A percentile compares a stretch with the other conserved stretches of the same genome.
Conservation (phyloP, 2,329 filamentous ascomycete species). For the Plenodomus tracheiphilus region DNA sequence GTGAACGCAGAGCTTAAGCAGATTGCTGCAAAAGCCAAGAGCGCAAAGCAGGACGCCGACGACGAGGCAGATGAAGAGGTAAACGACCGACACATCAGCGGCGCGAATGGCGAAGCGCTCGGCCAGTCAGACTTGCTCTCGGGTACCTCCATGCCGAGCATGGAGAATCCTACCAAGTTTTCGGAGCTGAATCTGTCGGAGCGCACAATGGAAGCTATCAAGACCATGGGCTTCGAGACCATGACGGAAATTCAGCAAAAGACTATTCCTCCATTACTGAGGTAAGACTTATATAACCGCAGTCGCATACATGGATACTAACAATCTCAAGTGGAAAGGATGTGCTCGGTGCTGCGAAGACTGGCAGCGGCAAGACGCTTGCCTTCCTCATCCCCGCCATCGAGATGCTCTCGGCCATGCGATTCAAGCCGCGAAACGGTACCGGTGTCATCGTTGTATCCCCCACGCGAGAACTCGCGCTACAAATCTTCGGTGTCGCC, state of each 20-base stretch:
- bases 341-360: conserved; percentile 94
- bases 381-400: conserved; percentile 93
- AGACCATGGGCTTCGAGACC: conserved; percentile 88
- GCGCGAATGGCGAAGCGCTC: conserved; percentile 33
- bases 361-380: conserved; percentile 92
- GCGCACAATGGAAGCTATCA: conserved; percentile 84
- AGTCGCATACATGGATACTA: neutral
- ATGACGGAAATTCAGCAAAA: conserved; percentile 95
- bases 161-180: conserved; percentile 71
- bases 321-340: conserved; percentile 65
- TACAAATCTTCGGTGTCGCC: conserved; percentile 96
- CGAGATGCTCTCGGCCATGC: conserved; percentile 86
- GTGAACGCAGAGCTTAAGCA: conserved; percentile 42
- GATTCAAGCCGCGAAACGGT: conserved; percentile 92
- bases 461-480: conserved; percentile 87
- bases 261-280: conserved; percentile 83
- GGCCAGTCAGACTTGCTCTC: conserved; percentile 54
- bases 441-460: conserved; percentile 86
- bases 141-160: conserved; percentile 60
- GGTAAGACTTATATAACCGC: conserved; percentile 40
- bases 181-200: conserved; percentile 82
- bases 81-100: conserved; percentile 21
- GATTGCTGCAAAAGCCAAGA: conserved; percentile 32
- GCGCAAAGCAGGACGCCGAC: conserved; percentile 31
- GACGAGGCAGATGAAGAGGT: conserved; percentile 31